phyloP scores from a whole-genome alignment of 2,329 filamentous ascomycete genomes.

The Trichoderma brevicompactum region DNA sequence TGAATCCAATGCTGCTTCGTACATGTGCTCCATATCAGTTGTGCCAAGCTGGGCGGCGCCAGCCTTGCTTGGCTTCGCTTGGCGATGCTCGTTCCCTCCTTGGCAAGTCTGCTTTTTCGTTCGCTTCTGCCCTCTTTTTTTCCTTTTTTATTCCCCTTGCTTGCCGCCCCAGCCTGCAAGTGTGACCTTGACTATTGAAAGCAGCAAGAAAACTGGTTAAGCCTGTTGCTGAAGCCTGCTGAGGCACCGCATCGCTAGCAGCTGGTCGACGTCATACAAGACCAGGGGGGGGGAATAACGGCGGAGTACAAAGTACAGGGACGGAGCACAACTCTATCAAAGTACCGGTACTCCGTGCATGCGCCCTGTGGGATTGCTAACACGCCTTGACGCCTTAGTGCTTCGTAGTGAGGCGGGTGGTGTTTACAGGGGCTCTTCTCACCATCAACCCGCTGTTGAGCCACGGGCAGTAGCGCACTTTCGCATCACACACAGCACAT shows the following conservation, averaged over 20 bases:
- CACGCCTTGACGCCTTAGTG: conserved; percentile 17
- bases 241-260: conserved; percentile 3
- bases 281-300: conserved; percentile 9
- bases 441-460: conserved; percentile 1
- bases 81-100: neutral
- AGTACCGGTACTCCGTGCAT: conserved; percentile 7
- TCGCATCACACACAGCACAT: neutral
- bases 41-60: conserved; percentile 6
- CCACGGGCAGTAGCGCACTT: neutral
- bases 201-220: neutral
- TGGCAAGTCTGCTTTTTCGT: neutral
- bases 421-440: conserved; percentile 19
- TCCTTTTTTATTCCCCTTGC: neutral
- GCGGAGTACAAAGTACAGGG: neutral
- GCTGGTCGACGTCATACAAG: conserved; percentile 23
- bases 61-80: conserved; percentile 11
- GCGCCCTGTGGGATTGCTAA: neutral
- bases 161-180: conserved; percentile 8
- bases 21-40: neutral
- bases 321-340: neutral
- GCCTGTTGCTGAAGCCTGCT: conserved; percentile 12
- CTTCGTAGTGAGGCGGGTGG: conserved; percentile 22
- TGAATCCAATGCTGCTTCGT: conserved; percentile 4
- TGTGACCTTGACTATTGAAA: neutral
- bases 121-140: neutral